Evolutionary conservation across 2,329 filamentous ascomycete genomes (phyloP), one percentile per base, ranked within the genome.

Genomic region (Amesomyces nigricolor): DNA sequence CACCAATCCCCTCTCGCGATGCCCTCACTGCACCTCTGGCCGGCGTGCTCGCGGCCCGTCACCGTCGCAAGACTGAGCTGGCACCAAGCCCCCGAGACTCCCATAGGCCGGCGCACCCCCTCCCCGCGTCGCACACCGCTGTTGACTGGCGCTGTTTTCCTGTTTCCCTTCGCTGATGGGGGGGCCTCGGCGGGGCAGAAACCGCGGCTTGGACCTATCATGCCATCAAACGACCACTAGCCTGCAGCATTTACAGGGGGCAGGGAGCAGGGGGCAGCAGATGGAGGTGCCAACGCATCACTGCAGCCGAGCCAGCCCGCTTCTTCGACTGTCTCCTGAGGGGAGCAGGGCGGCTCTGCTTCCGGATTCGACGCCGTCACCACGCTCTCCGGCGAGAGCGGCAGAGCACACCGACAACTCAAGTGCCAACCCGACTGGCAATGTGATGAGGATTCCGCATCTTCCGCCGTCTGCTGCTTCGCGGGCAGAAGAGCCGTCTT

Each of bases 61-160:
- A 73, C 74, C 75, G 66, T 70, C 35, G 73, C 54, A n/a, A 42
- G 42, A 70, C 69, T 77, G 75, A 72, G 76, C 66, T 78, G 76
- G 73, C 76, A 70, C 64, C 63, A 61, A 3, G 58, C 63, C 64
- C 58, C 72, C 72, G 67, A 67, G 66, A 49, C 59, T 66, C 61
- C 67, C 62, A 76, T 75, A 74, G 73, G 74, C 65, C 64, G 54
- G 62, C 56, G 55, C 57, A 64, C 58, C 61, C 62, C 22, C 62
- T 60, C 53, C 64, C 60, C 62, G 64, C 46, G 63, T 67, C 65
- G 59, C 59, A 63, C 61, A 61, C 61, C 61, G 60, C 62, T 62
- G 49, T 64, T 50, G 45, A 50, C 43, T 54, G 57, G 50, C 16
- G 29, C 61, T 63, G 66, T 66, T 70, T 72, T 67, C 71, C 67